These are phyloP conservation scores for Skeletonema costatum DNA, from an alignment of 108 stramenopile genomes.

Conservation along the genomic window DNA sequence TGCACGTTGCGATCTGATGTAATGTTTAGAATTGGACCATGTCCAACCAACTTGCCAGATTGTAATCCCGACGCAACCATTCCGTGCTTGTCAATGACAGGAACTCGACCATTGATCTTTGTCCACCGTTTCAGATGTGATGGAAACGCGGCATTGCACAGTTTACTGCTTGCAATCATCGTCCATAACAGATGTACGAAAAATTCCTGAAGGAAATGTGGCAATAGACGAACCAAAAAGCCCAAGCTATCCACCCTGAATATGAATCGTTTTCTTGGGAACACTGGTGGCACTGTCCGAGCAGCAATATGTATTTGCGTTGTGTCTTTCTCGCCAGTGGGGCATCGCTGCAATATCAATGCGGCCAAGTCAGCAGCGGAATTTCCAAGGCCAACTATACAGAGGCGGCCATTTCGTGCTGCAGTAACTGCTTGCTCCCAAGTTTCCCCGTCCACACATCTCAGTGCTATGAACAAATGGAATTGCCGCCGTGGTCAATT, in stretches of 20 bases:
- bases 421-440: constrained; percentile 38
- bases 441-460: constrained; percentile 15
- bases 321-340: not conserved
- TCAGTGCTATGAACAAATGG: constrained; percentile 40
- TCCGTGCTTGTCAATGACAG: constrained; percentile 58
- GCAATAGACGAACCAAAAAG: constrained; percentile 31
- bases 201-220: constrained; percentile 40
- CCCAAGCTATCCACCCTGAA: constrained; percentile 55
- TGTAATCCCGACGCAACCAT: constrained; percentile 40
- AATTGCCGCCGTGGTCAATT: constrained; percentile 22
- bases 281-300: constrained; percentile 55
- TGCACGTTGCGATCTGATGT: constrained; percentile 11
- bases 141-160: constrained; percentile 48
- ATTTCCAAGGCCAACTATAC: constrained; percentile 55
- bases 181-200: constrained; percentile 38
- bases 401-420: constrained; percentile 33
- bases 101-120: constrained; percentile 47
- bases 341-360: constrained; percentile 35
- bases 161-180: constrained; percentile 30
- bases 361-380: constrained; percentile 48
- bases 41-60: constrained; percentile 49
- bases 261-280: constrained; percentile 35
- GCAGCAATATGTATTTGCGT: constrained; percentile 54
- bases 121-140: constrained; percentile 44
- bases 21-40: constrained; percentile 45